Conservation (phyloP, 176 grass and related monocot species). For the sorghum (Sorghum bicolor) region Sorghum_bicolor_NCBIv3 NC_012870.2:6922001-6922500, state of each 20-base stretch:
- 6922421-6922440: background rate
- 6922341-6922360: constrained; percentile 5
- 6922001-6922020: background rate
- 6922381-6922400: background rate
- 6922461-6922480: background rate
- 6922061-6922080: background rate
- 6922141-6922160: background rate
- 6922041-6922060: background rate
- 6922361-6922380: background rate
- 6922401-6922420: no score
- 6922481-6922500: constrained; percentile 14
- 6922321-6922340: background rate
- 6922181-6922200: background rate
- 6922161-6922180: background rate
- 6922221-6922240: background rate
- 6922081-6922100: constrained; percentile 31
- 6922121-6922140: background rate
- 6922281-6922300: background rate
- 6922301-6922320: background rate
- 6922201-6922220: background rate
- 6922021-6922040: background rate
- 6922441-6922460: background rate
- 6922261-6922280: background rate
- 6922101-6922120: constrained; percentile 33
- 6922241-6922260: background rate